Conservation (phyloP, 345 rosid genomes). For the Durio zibethinus region DNA sequence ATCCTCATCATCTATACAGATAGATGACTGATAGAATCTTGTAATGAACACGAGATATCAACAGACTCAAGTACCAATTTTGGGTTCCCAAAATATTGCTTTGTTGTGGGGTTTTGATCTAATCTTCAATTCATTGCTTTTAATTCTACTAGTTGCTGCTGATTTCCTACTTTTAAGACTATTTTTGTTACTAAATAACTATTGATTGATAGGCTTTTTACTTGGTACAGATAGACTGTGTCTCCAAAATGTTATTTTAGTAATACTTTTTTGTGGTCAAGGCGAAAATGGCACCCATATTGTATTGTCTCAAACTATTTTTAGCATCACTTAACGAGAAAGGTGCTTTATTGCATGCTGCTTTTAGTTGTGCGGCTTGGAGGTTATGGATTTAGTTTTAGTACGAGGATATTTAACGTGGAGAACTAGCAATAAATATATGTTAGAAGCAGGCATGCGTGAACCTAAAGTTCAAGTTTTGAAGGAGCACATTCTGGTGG, state of each 20-base stretch:
- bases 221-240: conserved; percentile 33
- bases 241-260: conserved; percentile 24
- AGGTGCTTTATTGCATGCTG: conserved; percentile 21
- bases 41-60: conserved; percentile 23
- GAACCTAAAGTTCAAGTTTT: conserved; percentile 19
- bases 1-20: conserved; percentile 21
- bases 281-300: conserved; percentile 13
- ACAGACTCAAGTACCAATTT: conserved; percentile 25
- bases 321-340: conserved; percentile 29
- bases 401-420: conserved; percentile 18
- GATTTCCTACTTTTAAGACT: conserved; percentile 30
- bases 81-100: conserved; percentile 29
- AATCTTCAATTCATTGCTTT: conserved; percentile 4
- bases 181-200: conserved; percentile 17
- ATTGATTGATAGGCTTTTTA: conserved; percentile 20
- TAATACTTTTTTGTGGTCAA: conserved; percentile 18
- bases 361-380: conserved; percentile 19
- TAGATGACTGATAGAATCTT: conserved; percentile 32
- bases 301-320: conserved; percentile 26
- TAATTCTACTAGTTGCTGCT: conserved; percentile 16
- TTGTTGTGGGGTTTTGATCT: conserved; percentile 13
- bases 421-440: conserved; percentile 14
- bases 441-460: conserved; percentile 8
- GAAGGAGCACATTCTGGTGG: conserved; percentile 7
- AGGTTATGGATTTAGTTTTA: conserved; percentile 26